Evolutionary conservation across 306 rosid genomes (phyloP).

Genomic region (Quercus alba): DNA sequence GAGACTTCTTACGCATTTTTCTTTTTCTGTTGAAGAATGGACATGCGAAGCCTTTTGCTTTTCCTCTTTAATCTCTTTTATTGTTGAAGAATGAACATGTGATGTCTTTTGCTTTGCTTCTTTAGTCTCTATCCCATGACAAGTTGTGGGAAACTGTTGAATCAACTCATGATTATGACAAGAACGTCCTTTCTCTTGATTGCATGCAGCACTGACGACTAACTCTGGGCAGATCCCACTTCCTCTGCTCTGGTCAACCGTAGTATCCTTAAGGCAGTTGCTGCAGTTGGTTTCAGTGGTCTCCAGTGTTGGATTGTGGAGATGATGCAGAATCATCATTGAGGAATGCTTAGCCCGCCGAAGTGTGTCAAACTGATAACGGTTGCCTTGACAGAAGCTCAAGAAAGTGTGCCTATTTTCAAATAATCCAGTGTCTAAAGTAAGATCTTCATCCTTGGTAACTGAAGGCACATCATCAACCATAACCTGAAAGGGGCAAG

Average conservation of each 20-base stretch:
- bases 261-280: conserved; percentile 30
- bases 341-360: conserved; percentile 69
- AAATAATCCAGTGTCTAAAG: conserved; percentile 34
- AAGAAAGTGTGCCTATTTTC: conserved; percentile 38
- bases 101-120: not conserved
- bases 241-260: not conserved
- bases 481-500: conserved; percentile 29
- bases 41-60: not conserved
- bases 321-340: conserved; percentile 50
- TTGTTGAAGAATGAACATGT: not conserved
- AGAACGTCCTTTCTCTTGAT: conserved; percentile 23
- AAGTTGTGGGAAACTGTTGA: conserved; percentile 16
- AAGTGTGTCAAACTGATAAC: conserved; percentile 56
- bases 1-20: too few relatives aligned
- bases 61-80: conserved; percentile 13
- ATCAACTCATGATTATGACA: conserved; percentile 44
- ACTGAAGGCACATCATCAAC: conserved; percentile 27
- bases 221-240: too few relatives aligned
- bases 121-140: not conserved
- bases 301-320: conserved; percentile 14
- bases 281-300: conserved; percentile 24
- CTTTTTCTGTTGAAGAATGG: conserved; percentile 5
- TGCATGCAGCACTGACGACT: too few relatives aligned
- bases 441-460: conserved; percentile 44
- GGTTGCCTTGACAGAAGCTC: conserved; percentile 45